phyloP scores from a whole-genome alignment of 1,284 basidiomycete genomes.

The Coriolopsis trogii region DNA sequence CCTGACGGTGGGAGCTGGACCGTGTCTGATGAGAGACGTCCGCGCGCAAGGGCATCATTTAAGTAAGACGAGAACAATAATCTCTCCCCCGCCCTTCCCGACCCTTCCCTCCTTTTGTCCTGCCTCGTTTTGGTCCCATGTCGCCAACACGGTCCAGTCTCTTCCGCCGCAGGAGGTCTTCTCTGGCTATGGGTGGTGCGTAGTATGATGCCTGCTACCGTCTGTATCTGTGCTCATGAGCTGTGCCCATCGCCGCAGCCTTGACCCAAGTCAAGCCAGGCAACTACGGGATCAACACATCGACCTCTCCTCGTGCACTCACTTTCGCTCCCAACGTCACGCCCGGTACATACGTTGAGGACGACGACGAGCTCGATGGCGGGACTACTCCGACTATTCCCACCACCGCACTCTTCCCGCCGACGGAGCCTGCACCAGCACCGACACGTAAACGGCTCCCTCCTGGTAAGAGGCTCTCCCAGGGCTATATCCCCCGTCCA shows the following conservation, averaged over 20 bases:
- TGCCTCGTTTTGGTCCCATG: slow-evolving; percentile 22
- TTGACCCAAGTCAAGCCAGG: slow-evolving; percentile 54
- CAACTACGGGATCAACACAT: slow-evolving; percentile 50
- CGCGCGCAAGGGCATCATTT: slow-evolving; percentile 17
- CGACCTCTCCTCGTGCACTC: slow-evolving; percentile 51
- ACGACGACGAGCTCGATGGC: slow-evolving; percentile 39
- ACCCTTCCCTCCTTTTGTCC: slow-evolving; percentile 13
- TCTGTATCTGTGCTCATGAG: not conserved
- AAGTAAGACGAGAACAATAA: slow-evolving; percentile 25
- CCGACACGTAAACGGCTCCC: slow-evolving; percentile 48
- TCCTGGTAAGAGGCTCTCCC: slow-evolving; percentile 60
- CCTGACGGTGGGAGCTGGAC: slow-evolving; percentile 5
- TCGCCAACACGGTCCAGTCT: slow-evolving; percentile 19
- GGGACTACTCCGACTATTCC: slow-evolving; percentile 29
- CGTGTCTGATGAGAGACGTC: slow-evolving; percentile 14
- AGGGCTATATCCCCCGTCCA: slow-evolving; percentile 82
- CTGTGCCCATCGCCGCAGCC: slow-evolving; percentile 28
- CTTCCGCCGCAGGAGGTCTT: slow-evolving; percentile 23
- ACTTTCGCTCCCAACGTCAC: slow-evolving; percentile 77
- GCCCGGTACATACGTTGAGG: slow-evolving; percentile 58
- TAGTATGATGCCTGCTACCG: slow-evolving; percentile 1
- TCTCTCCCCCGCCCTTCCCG: slow-evolving; percentile 18
- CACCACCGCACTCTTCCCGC: slow-evolving; percentile 38
- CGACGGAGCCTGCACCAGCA: slow-evolving; percentile 27
- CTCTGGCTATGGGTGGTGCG: slow-evolving; percentile 23